Base-by-base conservation (phyloP, 2,329 filamentous ascomycete genomes). In the Fusarium pseudoanthophilum region DNA sequence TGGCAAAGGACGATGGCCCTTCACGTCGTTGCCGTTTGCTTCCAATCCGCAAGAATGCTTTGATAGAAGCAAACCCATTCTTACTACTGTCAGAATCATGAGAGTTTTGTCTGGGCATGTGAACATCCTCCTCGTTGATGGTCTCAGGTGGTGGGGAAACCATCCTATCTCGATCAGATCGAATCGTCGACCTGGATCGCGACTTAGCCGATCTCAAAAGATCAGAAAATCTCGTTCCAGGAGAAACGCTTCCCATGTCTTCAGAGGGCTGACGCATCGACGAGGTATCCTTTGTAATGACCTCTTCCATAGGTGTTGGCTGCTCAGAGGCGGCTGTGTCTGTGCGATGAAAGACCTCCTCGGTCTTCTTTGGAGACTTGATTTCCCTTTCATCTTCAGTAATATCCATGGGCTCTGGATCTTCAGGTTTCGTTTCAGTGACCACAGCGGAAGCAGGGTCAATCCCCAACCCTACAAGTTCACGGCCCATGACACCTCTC, bases 1-100 rank as follows among this genome's bases (percentile, higher is more conserved):
- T 97, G 9, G 94, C 95, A 79, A 97, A 96, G n/a, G 95, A 95
- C 0, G 93, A 92, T 7, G 92, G 87, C 79, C 86, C 71, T 79
- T 88, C 82, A 79, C 84, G 79, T 82, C 90, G 82, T 83, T 88
- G 85, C 81, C 85, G 86, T 86, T 89, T 85, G 83, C 85, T 87
- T 34, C 89, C 89, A 81, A 92, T 92, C 77, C 89, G 90, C 82
- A 98, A 94, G 40, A 98, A 89, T 0, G 93, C 91, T 8, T 91
- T 89, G 86, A 95, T 93, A 2, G 92, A 87, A 37, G 86, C 77
- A 26, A 83, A 82, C 13, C 80, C 79, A 20, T 79, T 82, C 60
- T 83, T 84, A 36, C 80, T 83, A 67, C 85, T 84, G 57, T 90
- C 88, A 2, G 90, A 91, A 39, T 85, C 83, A 67, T 90, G 88